phyloP scores from a whole-genome alignment of 495 filamentous ascomycete species.

The Trichoderma parareesei region DNA sequence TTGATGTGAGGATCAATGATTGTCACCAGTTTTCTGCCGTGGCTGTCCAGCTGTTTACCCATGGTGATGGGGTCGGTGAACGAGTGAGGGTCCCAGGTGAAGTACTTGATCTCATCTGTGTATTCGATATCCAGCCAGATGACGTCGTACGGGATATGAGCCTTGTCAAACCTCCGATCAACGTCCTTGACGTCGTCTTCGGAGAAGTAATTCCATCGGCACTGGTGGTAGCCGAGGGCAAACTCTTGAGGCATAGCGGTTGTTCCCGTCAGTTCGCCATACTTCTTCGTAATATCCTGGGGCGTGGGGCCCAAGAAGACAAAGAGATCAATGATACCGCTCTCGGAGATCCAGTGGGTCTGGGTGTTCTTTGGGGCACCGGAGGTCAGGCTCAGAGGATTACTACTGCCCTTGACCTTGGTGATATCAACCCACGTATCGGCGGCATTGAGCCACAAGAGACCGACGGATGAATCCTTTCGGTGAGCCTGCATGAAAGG shows the following conservation, averaged over 20 bases:
- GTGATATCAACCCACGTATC: conserved; percentile 96
- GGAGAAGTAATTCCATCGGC: conserved; percentile 96
- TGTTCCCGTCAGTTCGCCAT: conserved; percentile 89
- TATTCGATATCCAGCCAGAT: conserved; percentile 99
- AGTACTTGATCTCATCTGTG: conserved; percentile 92
- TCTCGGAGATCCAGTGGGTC: conserved; percentile 96
- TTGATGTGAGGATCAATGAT: conserved; percentile 99
- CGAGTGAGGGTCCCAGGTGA: conserved; percentile 84
- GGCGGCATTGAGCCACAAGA: conserved; percentile 98
- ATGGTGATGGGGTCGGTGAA: conserved; percentile 83
- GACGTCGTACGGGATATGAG: conserved; percentile 91
- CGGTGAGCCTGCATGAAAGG: conserved; percentile 96
- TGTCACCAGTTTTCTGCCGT: conserved; percentile 81
- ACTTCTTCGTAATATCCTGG: conserved; percentile 67
- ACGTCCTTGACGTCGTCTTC: conserved; percentile 96
- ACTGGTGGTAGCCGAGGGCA: conserved; percentile 89
- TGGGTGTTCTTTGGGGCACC: conserved; percentile 63
- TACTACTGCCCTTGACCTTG: conserved; percentile 66
- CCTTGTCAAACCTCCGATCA: conserved; percentile 90
- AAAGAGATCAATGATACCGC: conserved; percentile 83
- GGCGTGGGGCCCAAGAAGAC: conserved; percentile 86
- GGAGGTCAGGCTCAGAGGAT: conserved; percentile 67
- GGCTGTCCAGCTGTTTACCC: conserved; percentile 73
- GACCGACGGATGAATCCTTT: conserved; percentile 85
- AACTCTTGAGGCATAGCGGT: conserved; percentile 87